These are phyloP conservation scores for Saitozyma podzolica DNA, from an alignment of 768 basidiomycete genomes.

Conservation along the genomic window DNA sequence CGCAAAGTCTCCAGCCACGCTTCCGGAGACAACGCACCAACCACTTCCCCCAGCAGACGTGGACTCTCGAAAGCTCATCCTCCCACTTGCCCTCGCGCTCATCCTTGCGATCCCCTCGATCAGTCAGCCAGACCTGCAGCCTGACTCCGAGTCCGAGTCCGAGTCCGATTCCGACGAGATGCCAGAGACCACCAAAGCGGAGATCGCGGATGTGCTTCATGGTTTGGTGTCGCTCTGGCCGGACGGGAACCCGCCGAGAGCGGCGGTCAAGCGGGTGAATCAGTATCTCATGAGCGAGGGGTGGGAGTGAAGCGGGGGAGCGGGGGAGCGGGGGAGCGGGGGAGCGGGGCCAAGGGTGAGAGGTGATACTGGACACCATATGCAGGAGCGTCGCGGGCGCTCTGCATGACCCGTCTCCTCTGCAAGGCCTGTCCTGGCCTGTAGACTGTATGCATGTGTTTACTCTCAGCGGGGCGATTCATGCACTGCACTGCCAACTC, in stretches of 20 bases:
- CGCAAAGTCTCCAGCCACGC: background rate
- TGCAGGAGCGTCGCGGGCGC: no score
- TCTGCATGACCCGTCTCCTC: no score
- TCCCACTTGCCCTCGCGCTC: conserved; percentile 27
- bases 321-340: no score
- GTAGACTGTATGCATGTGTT: no score
- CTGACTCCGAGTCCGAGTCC: background rate
- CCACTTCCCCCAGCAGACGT: no score
- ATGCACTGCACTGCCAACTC: no score
- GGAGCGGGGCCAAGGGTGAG: no score
- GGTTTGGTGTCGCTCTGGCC: conserved; percentile 79
- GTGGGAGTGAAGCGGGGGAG: no score
- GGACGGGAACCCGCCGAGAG: conserved; percentile 76
- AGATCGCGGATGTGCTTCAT: conserved; percentile 72
- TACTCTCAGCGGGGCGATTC: no score
- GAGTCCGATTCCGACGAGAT: background rate
- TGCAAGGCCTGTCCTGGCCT: no score
- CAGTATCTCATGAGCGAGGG: conserved; percentile 61
- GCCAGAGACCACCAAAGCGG: conserved; percentile 58
- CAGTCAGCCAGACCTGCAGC: background rate
- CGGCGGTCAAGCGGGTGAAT: conserved; percentile 76
- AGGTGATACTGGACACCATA: no score
- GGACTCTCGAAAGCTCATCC: conserved; percentile 18
- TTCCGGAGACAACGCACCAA: no score
- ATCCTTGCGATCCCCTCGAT: conserved; percentile 11